Evolutionary conservation across 2,329 filamentous ascomycete genomes (phyloP).

Genomic region (Claviceps sp.): DNA sequence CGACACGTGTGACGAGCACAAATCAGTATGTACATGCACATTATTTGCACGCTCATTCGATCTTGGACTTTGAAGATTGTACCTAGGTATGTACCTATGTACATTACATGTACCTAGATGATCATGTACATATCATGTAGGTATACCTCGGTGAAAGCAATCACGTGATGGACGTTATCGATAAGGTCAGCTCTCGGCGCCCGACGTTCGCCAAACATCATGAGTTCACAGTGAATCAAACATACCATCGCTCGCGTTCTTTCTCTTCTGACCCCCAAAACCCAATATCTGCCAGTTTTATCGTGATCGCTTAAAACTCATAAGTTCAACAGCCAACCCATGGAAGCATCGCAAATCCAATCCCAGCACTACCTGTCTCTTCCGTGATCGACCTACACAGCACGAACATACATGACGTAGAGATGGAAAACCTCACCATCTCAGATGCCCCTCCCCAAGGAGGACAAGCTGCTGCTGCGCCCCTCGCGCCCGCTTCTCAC

Average conservation of each 20-base stretch:
- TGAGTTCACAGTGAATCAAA: not conserved
- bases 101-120: no score
- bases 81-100: no score
- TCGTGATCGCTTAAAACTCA: not conserved
- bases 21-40: slow-evolving; percentile 3
- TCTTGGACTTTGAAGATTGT: not conserved
- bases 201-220: not conserved
- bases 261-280: not conserved
- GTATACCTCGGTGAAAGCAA: no score
- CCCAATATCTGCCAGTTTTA: not conserved
- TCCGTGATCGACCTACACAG: not conserved
- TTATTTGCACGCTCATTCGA: slow-evolving; percentile 5
- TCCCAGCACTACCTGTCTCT: slow-evolving; percentile 3
- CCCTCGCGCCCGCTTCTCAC: slow-evolving; percentile 21
- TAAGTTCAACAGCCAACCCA: not conserved
- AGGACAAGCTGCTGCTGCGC: slow-evolving; percentile 15
- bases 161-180: slow-evolving; percentile 4
- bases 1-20: not conserved
- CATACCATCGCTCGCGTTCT: not conserved
- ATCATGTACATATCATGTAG: no score
- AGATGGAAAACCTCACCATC: slow-evolving; percentile 42
- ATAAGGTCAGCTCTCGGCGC: not conserved
- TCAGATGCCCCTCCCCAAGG: slow-evolving; percentile 33
- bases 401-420: slow-evolving; percentile 12
- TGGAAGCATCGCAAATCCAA: not conserved